Evolutionary conservation across 495 filamentous ascomycete species (phyloP).

Genomic region (Physcia stellaris): DNA sequence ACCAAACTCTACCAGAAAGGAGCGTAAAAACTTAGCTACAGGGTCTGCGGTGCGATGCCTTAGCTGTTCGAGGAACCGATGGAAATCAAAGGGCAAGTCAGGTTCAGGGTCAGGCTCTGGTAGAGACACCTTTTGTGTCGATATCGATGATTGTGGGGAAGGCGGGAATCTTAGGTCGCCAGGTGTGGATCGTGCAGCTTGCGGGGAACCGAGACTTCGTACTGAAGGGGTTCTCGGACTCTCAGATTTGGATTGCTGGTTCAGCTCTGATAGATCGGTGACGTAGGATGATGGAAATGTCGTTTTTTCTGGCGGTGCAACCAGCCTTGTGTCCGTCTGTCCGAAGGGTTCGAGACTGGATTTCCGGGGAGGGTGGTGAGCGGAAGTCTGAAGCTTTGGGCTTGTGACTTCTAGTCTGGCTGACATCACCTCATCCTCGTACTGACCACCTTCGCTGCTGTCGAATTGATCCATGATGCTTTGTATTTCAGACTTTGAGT

Average conservation of each 20-base stretch:
- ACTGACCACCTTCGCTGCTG: slow-evolving; percentile 49
- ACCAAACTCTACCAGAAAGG: slow-evolving; percentile 86
- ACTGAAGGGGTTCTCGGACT: background rate
- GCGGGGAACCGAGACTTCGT: slow-evolving; percentile 8
- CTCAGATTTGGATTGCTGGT: background rate
- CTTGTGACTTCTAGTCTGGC: slow-evolving; percentile 61
- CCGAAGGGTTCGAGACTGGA: slow-evolving; percentile 67
- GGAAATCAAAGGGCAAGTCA: slow-evolving; percentile 90
- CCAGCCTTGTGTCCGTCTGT: slow-evolving; percentile 21
- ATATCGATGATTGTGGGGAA: slow-evolving; percentile 12
- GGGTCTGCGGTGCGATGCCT: slow-evolving; percentile 92
- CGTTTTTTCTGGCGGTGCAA: background rate
- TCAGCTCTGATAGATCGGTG: background rate
- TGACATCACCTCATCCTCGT: slow-evolving; percentile 67
- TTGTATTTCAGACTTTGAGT: slow-evolving; percentile 77
- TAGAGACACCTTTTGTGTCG: slow-evolving; percentile 38
- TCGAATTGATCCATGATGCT: slow-evolving; percentile 85
- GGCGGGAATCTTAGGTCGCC: slow-evolving; percentile 1
- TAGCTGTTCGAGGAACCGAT: slow-evolving; percentile 89
- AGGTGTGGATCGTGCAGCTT: slow-evolving; percentile 6
- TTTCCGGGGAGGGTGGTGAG: slow-evolving; percentile 64
- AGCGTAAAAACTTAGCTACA: slow-evolving; percentile 87
- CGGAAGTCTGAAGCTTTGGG: slow-evolving; percentile 46
- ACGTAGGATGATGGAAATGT: slow-evolving; percentile 2
- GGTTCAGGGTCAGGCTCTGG: slow-evolving; percentile 85